Evolutionary conservation across 2,329 filamentous ascomycete genomes (phyloP).

Genomic region (Talaromyces pinophilus): DNA sequence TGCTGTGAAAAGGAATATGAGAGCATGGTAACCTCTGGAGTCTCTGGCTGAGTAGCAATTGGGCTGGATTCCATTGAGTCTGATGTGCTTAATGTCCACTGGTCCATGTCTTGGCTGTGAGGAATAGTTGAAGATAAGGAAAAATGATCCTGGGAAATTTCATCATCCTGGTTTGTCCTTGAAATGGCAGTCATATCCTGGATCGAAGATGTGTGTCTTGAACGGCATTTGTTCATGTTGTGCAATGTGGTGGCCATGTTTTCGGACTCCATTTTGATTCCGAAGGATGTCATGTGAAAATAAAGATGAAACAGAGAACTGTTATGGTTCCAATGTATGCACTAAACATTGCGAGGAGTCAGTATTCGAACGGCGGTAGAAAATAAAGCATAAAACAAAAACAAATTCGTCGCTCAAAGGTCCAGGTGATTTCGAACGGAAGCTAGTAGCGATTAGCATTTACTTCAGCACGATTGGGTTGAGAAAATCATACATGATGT

Average conservation of each 20-base stretch:
- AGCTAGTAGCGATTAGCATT: constrained; percentile 13
- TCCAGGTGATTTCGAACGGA: background rate
- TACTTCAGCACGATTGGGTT: background rate
- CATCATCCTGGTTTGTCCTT: constrained; percentile 46
- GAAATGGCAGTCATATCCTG: constrained; percentile 44
- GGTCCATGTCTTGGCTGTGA: constrained; percentile 40
- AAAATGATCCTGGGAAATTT: constrained; percentile 45
- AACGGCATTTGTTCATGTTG: constrained; percentile 37
- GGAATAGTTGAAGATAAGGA: constrained; percentile 44
- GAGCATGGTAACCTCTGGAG: constrained; percentile 45
- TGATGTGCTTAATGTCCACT: constrained; percentile 43
- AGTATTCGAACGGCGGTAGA: constrained; percentile 23
- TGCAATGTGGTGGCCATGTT: constrained; percentile 39
- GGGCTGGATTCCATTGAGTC: constrained; percentile 43
- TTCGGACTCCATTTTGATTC: constrained; percentile 40
- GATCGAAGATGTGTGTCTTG: constrained; percentile 39
- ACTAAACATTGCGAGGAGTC: constrained; percentile 32
- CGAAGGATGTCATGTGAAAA: constrained; percentile 40
- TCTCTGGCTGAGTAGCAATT: constrained; percentile 41
- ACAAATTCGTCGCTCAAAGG: constrained; percentile 21
- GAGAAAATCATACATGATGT: constrained; percentile 4
- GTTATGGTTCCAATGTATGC: constrained; percentile 25
- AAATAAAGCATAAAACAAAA: constrained; percentile 19
- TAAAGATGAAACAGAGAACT: constrained; percentile 14
- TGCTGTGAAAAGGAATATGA: constrained; percentile 47